Conservation (phyloP, 2,329 filamentous ascomycete species). For the Penicillium sp. region DNA sequence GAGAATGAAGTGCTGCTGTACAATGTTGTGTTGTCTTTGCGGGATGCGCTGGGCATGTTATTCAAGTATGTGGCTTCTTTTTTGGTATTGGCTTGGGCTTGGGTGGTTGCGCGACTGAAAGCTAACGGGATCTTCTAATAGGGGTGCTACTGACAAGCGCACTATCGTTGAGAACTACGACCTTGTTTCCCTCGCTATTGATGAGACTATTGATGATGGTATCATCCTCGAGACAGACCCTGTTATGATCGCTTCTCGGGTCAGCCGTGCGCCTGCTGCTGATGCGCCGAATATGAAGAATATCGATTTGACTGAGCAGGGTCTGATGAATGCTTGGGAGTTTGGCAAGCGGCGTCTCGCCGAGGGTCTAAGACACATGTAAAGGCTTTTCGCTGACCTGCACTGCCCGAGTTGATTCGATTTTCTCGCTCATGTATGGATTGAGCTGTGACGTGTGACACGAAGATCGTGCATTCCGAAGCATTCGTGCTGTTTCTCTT, state of each 20-base stretch:
- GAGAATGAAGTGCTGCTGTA: conserved; percentile 98
- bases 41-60: conserved; percentile 85
- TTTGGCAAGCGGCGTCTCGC: conserved; percentile 90
- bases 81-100: neutral
- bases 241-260: conserved; percentile 86
- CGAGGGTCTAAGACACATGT: conserved; percentile 75
- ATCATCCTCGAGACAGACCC: conserved; percentile 98
- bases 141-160: conserved; percentile 94
- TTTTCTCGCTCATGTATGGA: neutral
- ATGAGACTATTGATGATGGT: conserved; percentile 93
- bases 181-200: conserved; percentile 87
- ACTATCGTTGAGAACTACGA: conserved; percentile 99
- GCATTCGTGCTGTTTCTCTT: conserved; percentile 24
- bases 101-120: neutral
- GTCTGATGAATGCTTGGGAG: conserved; percentile 89
- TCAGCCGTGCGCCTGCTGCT: conserved; percentile 87
- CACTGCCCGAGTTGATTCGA: neutral
- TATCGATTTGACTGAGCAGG: conserved; percentile 94
- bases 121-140: conserved; percentile 45
- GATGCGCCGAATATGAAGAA: conserved; percentile 87
- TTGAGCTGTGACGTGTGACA: conserved; percentile 22
- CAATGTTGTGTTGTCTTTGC: conserved; percentile 87
- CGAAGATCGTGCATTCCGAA: conserved; percentile 22
- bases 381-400: conserved; percentile 14
- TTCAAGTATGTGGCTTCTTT: conserved; percentile 70